Evolutionary conservation across 2,329 filamentous ascomycete species (phyloP), one percentile per base, ranked within the genome.

Genomic region (Graphilbum fragrans): DNA sequence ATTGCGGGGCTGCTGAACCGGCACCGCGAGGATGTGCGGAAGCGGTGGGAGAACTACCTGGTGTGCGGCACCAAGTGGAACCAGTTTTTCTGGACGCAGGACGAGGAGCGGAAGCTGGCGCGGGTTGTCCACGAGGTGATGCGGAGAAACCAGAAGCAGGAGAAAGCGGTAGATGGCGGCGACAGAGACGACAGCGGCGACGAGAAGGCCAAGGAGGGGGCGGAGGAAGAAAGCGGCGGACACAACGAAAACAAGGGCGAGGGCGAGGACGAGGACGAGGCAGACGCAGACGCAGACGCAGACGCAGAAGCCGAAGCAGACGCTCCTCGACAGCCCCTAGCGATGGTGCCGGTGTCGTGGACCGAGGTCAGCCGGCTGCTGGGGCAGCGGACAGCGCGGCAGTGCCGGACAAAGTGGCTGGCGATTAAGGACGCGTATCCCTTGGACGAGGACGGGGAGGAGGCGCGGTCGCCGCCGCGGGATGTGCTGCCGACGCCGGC

Each of bases 401-500:
- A 85, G 54, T 86, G 81, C 53, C 65, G 70, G 21, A 66, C 67
- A 21, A 86, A 87, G 53, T 86, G 80, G 77, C 73, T 71, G 45
- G 44, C 20, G 36, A 44, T 35, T 37, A 45, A 38, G 47, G 50
- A 19, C 46, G 40, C 49, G 17, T 43, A 49, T 43, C 22, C 48
- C 45, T 29, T 43, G 10, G 36, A 44, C 20, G 38, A 23, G 37
- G 11, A 19, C 48, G 45, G 39, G 17, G 31, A 31, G 5, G n/a
- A 46, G 19, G 38, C 41, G 3, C 43, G 41, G 23, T 7, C 23
- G 2, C 45, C 45, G 21, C 45, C 47, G 6, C 18, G n/a, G 14
- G 42, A 42, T 12, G 12, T 14, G 12, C 22, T 37, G 29, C 35
- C 31, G 35, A 43, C 43, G 33, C 42, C 34, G 33, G 37, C 39